Evolutionary conservation across 208 protist species (phyloP).

Genomic region (Leishmania arabica): DNA sequence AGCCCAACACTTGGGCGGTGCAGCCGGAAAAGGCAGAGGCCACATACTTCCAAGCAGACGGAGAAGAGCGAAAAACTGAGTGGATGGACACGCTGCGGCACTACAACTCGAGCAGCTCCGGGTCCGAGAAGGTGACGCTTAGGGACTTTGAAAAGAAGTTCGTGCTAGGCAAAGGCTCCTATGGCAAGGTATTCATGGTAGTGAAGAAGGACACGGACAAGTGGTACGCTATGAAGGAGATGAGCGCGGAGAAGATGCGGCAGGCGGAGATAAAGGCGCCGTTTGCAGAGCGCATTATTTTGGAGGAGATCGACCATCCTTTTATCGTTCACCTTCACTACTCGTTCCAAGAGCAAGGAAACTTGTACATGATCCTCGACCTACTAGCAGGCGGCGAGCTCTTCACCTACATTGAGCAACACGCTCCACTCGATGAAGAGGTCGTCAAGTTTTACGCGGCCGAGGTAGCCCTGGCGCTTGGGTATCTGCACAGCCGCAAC

Average conservation of each 20-base stretch:
- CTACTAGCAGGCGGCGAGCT: slow-evolving; percentile 92
- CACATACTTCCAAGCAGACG: slow-evolving; percentile 37
- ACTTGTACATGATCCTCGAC: slow-evolving; percentile 94
- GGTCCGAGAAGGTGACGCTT: slow-evolving; percentile 62
- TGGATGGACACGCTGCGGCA: slow-evolving; percentile 44
- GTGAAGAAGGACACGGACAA: slow-evolving; percentile 82
- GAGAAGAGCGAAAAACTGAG: slow-evolving; percentile 40
- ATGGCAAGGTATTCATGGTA: slow-evolving; percentile 93
- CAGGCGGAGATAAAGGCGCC: slow-evolving; percentile 34
- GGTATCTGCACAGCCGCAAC: slow-evolving; percentile 90
- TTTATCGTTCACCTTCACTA: slow-evolving; percentile 96
- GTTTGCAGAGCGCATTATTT: slow-evolving; percentile 87
- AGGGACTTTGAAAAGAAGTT: slow-evolving; percentile 88
- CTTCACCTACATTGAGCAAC: slow-evolving; percentile 80
- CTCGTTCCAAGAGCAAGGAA: slow-evolving; percentile 94
- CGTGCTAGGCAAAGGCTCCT: slow-evolving; percentile 93
- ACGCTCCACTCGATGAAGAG: slow-evolving; percentile 64
- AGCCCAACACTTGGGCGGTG: slow-evolving; percentile 30
- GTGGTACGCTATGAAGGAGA: slow-evolving; percentile 93
- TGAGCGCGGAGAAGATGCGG: slow-evolving; percentile 78
- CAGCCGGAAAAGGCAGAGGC: slow-evolving; percentile 26
- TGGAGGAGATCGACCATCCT: slow-evolving; percentile 93
- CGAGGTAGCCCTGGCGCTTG: slow-evolving; percentile 89
- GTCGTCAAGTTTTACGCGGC: slow-evolving; percentile 92
- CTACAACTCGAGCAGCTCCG: slow-evolving; percentile 34